Base-by-base conservation (phyloP, 192 early-diverging fungal species). In the Entophlyctis luteolus region DNA sequence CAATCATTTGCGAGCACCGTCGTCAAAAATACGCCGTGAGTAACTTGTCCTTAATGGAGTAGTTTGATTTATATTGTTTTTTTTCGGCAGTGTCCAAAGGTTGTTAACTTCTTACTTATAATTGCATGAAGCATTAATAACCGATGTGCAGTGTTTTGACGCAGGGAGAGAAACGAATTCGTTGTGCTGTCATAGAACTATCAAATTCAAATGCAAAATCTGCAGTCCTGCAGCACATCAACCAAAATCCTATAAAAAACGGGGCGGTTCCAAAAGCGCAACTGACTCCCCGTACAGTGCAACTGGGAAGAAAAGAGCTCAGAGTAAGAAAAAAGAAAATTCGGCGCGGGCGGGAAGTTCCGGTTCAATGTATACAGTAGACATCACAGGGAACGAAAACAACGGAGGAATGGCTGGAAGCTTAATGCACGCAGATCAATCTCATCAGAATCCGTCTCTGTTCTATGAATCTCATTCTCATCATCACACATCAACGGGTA, bases 171-270 rank as follows among this genome's bases (percentile, higher is more conserved):
- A 59, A 35, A 70, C 68, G 23, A 70, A 70, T 28, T 70, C 68
- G 4, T 37, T 70, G n/a, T 70, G 68, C 36, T 4, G 20, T 4
- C 68, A 70, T 47, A 27, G 68, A 35, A 70, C 68, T 5, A 70
- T 70, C 59, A 60, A 59, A 37, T 62, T 70, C 59, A 70, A 70
- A 50, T 70, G 68, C 59, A 60, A 62, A 45, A 59, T 62, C 33
- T 70, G 68, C 59, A 70, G 58, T 36, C 68, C 68, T 35, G 34
- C 36, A 12, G 29, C 35, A 18, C 58, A 59, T 23, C 58, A 59
- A 27, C 68, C 68, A 22, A 60, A 59, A 31, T 32, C 68, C 14
- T 70, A 70, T 50, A 55, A 59, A 53, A 59, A 59, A n/a, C 57
- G 68, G 10, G 28, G n/a, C 18, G 55, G 55, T 12, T 53, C 50